Evolutionary conservation across 495 filamentous ascomycete genomes (phyloP), one percentile per base, ranked within the genome.

Genomic region (Neurospora sp.): DNA sequence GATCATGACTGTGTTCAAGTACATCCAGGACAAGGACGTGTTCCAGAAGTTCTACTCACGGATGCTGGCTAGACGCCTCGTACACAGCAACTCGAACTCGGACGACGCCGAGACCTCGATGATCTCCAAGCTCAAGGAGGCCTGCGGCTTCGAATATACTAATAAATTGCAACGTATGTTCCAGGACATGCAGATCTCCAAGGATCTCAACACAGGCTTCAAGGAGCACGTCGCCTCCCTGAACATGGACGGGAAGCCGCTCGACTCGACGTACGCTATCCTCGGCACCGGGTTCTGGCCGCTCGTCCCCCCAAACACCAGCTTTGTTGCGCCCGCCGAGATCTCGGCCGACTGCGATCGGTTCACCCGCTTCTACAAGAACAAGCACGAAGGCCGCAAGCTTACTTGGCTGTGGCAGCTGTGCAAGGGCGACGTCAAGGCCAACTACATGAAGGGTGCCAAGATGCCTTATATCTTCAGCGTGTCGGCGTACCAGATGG

Each of bases 91-190:
- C 78, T 97, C 96, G 2, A 94, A 95, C 2, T 97, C 95, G 16
- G 94, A 97, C 77, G 96, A 99, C 81, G 95, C 96, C 0, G 96
- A 99, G 83, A 98, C 94, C 0, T 97, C 93, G 81, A 99, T 99
- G 96, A 98, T 99, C 81, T 92, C 91, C 85, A 99, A 99, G 83
- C 87, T 99, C 75, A 99, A 98, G 85, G 96, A 99, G 80, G 96
- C 95, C 0, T 98, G 96, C 78, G 96, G 96, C 75, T 98, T 96
- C 74, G 96, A 99, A 81, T 99, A 99, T 80, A 99, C 96, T 76
- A 98, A 98, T 85, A 98, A 98, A 82, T 86, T 99, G 69, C 96
- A 98, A 84, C 94, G 96, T 78, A 99, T 99, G 96, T 98, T 98
- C 88, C 94, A 98, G 80, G 96, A 99, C 77, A 98, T 99, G 84